A percentile compares a stretch with the other conserved stretches of the same genome.
Evolutionary conservation across 169 alveolate genomes (phyloP).

Genomic region (Plasmodium reichenowi): DNA sequence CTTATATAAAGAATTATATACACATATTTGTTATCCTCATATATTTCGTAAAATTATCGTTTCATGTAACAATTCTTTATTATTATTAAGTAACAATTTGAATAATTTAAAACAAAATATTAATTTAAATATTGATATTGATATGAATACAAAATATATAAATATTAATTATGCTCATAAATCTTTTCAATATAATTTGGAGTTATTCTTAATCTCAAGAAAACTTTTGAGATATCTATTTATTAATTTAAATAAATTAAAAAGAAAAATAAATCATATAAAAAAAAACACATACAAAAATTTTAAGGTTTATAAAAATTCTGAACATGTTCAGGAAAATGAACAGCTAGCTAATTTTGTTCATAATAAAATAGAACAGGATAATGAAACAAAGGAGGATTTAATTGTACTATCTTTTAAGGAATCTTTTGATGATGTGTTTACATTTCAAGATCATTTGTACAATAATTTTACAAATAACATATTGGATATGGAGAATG

Average conservation of each 20-base stretch:
- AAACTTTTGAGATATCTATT: conserved; percentile 40
- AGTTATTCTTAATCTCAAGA: conserved; percentile 41
- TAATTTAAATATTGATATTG: conserved; percentile 43
- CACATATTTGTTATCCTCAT: conserved; percentile 42
- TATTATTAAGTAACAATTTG: conserved; percentile 62
- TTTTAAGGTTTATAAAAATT: not conserved
- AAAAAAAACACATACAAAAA: conserved; percentile 12
- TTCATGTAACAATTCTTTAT: conserved; percentile 59
- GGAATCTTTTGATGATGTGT: conserved; percentile 58
- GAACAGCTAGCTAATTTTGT: not conserved
- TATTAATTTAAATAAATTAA: conserved; percentile 16
- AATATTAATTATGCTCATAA: conserved; percentile 16
- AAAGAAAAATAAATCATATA: conserved; percentile 21
- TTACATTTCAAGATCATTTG: conserved; percentile 44
- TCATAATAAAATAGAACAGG: conserved; percentile 2
- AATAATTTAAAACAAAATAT: conserved; percentile 63
- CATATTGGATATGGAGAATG: not conserved
- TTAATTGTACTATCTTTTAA: conserved; percentile 33
- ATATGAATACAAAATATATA: conserved; percentile 20
- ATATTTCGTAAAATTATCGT: conserved; percentile 67
- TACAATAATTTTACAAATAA: conserved; percentile 34
- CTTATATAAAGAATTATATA: conserved; percentile 51
- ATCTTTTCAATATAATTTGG: conserved; percentile 45
- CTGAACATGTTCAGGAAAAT: not conserved
- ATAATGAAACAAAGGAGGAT: conserved; percentile 4